Evolutionary conservation across 1,284 basidiomycete genomes (phyloP), one percentile per base, ranked within the genome.

Genomic region (Megacollybia platyphylla): DNA sequence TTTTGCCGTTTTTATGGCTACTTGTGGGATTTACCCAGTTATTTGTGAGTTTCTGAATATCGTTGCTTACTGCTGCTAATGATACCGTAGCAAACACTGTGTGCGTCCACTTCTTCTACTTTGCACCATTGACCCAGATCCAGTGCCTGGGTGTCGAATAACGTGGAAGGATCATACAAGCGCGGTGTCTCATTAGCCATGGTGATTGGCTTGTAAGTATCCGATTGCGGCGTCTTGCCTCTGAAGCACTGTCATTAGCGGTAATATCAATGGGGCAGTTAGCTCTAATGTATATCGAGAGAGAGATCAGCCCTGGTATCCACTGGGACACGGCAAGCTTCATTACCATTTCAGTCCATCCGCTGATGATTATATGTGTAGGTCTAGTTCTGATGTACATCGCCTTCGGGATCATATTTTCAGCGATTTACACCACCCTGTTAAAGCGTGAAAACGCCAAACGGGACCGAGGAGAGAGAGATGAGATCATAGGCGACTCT

Each of bases 151-250:
- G 71, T 76, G 28, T 76, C 76, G 26, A 80, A 80, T 51, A 84
- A 82, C 52, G 71, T 81, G 11, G 81, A 86, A 60, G 80, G 83
- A 5, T 70, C 73, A 0, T 87, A 86, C 58, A 86, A 86, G 51
- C 76, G 83, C 17, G 79, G 78, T 48, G 81, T 84, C 1, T 71
- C 79, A 0, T 62, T 85, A 18, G 84, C 67, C 0, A 79, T 83
- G 76, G 70, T 76, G 4, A 80, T 83, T 44, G 70, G 74, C 44
- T 74, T 70, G 75, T 76, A 47, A 51, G 73, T 61, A 17, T 26
- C 29, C 5, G 38, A 5, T 2, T 37, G 17, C 5, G 31, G 32
- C 18, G 6, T 2, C 18, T 28, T 27, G 38, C 26, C 28, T 20
- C 26, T 28, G 6, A 40, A 39, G 28, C 0, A 39, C 37, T 45